These are phyloP conservation scores for Amanita brunnescens DNA, from an alignment of 768 basidiomycete species.

Conservation along the genomic window DNA sequence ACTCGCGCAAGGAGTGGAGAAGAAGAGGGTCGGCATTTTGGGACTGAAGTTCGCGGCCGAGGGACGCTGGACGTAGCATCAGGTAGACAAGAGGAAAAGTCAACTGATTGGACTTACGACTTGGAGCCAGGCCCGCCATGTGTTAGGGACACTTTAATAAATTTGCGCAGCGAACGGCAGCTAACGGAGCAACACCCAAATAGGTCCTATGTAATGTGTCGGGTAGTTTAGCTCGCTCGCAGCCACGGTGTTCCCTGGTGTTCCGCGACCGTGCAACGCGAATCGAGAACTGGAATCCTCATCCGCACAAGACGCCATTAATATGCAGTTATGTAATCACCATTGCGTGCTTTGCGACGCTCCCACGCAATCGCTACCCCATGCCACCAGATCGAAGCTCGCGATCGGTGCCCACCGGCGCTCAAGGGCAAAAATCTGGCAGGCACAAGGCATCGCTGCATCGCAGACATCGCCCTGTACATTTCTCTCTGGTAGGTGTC, in stretches of 20 bases:
- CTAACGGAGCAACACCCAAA: background rate
- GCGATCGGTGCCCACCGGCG: too few species aligned
- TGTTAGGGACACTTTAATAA: background rate
- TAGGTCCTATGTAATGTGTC: too few species aligned
- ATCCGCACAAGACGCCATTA: too few species aligned
- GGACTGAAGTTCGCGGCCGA: conserved; percentile 46
- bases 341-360: background rate
- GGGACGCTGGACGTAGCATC: conserved; percentile 36
- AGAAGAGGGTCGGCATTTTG: conserved; percentile 37
- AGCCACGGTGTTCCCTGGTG: too few species aligned
- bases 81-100: background rate
- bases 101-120: background rate
- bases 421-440: too few species aligned
- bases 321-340: background rate
- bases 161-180: background rate
- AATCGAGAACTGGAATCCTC: too few species aligned
- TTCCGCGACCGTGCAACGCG: too few species aligned
- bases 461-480: too few species aligned
- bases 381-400: background rate
- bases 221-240: too few species aligned
- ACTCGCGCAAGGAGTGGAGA: conserved; percentile 63
- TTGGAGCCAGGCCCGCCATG: conserved; percentile 2
- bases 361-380: background rate
- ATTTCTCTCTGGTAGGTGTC: background rate
- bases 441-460: too few species aligned